A percentile compares a stretch with the other conserved stretches of the same genome.
Conservation (phyloP, 2,329 filamentous ascomycete genomes). For the Aspergillus sp. region DNA sequence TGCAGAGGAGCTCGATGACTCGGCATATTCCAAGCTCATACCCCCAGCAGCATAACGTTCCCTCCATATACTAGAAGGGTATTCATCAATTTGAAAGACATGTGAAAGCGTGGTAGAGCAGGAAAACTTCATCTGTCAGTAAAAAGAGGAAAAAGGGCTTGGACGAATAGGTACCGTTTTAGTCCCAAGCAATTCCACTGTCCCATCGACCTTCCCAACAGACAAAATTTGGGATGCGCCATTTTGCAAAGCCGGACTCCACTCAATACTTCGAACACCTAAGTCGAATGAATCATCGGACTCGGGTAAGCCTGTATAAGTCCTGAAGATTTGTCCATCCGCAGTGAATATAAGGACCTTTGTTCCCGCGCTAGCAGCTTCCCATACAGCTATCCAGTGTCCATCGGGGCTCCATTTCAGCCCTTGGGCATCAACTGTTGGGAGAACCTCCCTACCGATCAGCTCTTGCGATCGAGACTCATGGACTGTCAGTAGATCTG, state of each 20-base stretch:
- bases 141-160: not conserved
- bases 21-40: conserved; percentile 35
- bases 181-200: conserved; percentile 48
- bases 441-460: conserved; percentile 35
- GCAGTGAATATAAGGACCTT: conserved; percentile 58
- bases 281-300: conserved; percentile 44
- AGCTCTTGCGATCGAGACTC: conserved; percentile 36
- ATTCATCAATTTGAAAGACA: conserved; percentile 30
- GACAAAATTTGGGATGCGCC: conserved; percentile 43
- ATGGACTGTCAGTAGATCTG: conserved; percentile 42
- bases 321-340: conserved; percentile 59
- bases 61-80: conserved; percentile 35
- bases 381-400: conserved; percentile 59
- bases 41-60: conserved; percentile 31
- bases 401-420: conserved; percentile 62
- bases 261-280: conserved; percentile 55
- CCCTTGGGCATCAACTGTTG: conserved; percentile 58
- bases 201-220: conserved; percentile 52
- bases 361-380: conserved; percentile 52
- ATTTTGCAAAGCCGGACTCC: conserved; percentile 40
- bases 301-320: conserved; percentile 44
- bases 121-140: conserved; percentile 28
- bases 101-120: conserved; percentile 37
- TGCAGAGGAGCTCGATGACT: conserved; percentile 39
- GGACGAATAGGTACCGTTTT: conserved; percentile 35